phyloP scores from a whole-genome alignment of 495 filamentous ascomycete genomes.

The Penicillium diatomitis region DNA sequence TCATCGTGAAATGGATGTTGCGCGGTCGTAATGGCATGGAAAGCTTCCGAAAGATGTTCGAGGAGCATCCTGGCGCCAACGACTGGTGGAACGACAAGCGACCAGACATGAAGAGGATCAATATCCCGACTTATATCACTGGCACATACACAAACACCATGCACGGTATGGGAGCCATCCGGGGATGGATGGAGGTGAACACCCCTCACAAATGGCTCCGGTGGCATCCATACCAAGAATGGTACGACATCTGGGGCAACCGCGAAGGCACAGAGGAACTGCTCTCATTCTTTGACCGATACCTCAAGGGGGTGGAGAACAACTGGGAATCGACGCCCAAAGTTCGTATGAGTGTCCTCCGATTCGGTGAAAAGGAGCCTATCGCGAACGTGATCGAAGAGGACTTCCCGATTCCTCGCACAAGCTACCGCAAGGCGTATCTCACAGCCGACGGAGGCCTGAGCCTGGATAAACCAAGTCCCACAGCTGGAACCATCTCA shows the following conservation, averaged over 20 bases:
- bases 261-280: slow-evolving; percentile 22
- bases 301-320: slow-evolving; percentile 28
- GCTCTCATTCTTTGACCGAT: slow-evolving; percentile 28
- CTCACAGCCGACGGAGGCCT: slow-evolving; percentile 2
- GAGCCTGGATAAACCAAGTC: background rate
- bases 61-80: slow-evolving; percentile 10
- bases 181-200: background rate
- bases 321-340: slow-evolving; percentile 27
- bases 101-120: slow-evolving; percentile 9
- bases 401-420: slow-evolving; percentile 7
- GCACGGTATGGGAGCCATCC: slow-evolving; percentile 7
- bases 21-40: slow-evolving; percentile 20
- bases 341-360: slow-evolving; percentile 16
- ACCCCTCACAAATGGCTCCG: slow-evolving; percentile 1
- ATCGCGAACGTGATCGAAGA: slow-evolving; percentile 6
- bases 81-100: slow-evolving; percentile 24
- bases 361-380: slow-evolving; percentile 4
- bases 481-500: background rate
- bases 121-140: slow-evolving; percentile 17
- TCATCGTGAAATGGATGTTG: slow-evolving; percentile 21
- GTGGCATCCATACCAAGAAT: slow-evolving; percentile 1
- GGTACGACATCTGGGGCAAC: slow-evolving; percentile 3
- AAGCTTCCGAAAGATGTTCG: slow-evolving; percentile 24
- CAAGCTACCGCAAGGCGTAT: slow-evolving; percentile 8
- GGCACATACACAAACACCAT: slow-evolving; percentile 23